Base-by-base conservation (phyloP, 2,329 filamentous ascomycete species). In the Achaetomium macrosporum region DNA sequence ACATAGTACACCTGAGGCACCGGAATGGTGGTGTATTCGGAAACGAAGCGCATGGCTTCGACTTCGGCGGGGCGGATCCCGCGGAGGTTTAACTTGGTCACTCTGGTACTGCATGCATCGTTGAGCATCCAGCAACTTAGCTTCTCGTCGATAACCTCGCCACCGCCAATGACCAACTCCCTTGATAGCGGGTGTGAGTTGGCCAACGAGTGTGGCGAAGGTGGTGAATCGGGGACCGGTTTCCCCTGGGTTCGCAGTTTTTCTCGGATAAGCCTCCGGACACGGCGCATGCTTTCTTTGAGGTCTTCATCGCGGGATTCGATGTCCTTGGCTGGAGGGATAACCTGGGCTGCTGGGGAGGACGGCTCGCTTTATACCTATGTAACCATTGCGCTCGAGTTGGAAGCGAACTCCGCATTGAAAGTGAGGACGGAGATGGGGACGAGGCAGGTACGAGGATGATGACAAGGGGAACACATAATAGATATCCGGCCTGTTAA, bases 31-130 rank as follows among this genome's bases (percentile, higher is more conserved):
- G 55, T 57, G 43, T 57, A 40, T 2, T 46, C 30, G 1, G 19
- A 12, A 12, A 56, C 44, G 29, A 50, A 54, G 11, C 47, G 45
- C 51, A 58, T 58, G 16, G 51, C 47, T 12, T 50, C 53, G 12
- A 42, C 51, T 36, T 58, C 56, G 20, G 51, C 33, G 13, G 17
- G 47, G 7, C 19, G 30, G 40, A 37, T 29, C 7, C 31, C 30
- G 31, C 3, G 1, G 8, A 1, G 31, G 17, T 37, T 0, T 30
- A 42, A 37, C 40, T 43, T 50, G 17, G 47, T 50, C 8, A 43
- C 31, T 15, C 10, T 35, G 17, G 47, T 49, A 39, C 30, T 39
- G 17, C 47, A 35, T 3, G 29, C 47, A 39, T 49, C 39, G 39
- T 49, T 49, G 47, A 49, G 9, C 12, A 49, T 4, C 25, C 47